These are phyloP conservation scores for Rhazya stricta DNA, from an alignment of 257 asterid species.

Conservation along the genomic window DNA sequence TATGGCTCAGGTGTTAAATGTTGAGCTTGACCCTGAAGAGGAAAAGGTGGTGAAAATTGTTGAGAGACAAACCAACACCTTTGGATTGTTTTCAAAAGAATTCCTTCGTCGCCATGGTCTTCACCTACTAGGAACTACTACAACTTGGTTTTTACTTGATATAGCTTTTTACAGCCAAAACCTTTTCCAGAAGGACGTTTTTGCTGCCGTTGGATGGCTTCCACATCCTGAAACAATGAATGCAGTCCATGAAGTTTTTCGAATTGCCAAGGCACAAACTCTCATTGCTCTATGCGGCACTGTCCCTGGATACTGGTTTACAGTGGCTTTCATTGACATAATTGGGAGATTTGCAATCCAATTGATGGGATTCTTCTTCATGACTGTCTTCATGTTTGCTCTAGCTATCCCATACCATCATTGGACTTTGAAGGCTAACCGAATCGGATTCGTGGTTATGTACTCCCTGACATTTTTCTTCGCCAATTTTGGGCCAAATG, in stretches of 20 bases:
- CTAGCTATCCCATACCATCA: constrained; percentile 40
- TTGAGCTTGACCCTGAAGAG: constrained; percentile 34
- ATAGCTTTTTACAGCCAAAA: constrained; percentile 42
- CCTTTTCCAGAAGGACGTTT: constrained; percentile 43
- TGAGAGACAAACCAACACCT: constrained; percentile 4
- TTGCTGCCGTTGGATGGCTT: constrained; percentile 36
- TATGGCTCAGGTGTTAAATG: constrained; percentile 34
- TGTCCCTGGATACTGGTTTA: constrained; percentile 52
- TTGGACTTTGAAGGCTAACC: constrained; percentile 27
- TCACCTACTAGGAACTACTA: constrained; percentile 36
- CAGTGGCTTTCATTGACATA: constrained; percentile 35
- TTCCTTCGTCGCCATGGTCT: constrained; percentile 39
- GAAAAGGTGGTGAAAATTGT: constrained; percentile 18
- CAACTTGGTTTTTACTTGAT: constrained; percentile 39
- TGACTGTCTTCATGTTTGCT: constrained; percentile 51
- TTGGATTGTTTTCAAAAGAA: constrained; percentile 27
- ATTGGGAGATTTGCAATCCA: constrained; percentile 40
- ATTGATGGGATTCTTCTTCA: constrained; percentile 46
- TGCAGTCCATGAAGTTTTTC: constrained; percentile 34
- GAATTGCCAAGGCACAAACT: constrained; percentile 37
- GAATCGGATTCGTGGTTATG: constrained; percentile 37
- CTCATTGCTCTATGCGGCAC: constrained; percentile 43
- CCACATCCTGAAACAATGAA: constrained; percentile 32
- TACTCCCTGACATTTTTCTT: constrained; percentile 43
- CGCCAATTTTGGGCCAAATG: constrained; percentile 43